Base-by-base conservation (phyloP, 2,329 filamentous ascomycete species). In the Cytospora piceae region DNA sequence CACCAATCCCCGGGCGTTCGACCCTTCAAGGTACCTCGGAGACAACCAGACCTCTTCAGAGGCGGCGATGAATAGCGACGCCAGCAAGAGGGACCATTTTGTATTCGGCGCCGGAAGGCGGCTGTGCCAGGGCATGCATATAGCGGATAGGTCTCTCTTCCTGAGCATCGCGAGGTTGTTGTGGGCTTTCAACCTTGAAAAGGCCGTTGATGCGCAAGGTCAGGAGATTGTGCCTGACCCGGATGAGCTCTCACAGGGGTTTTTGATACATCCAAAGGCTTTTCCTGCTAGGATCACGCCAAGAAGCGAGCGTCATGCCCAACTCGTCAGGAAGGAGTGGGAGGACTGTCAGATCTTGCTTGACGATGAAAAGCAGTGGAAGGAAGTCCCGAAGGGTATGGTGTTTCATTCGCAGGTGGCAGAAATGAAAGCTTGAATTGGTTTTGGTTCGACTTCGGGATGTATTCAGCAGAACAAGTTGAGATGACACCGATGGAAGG, bases 51-150 rank as follows among this genome's bases (percentile, higher is more conserved):
- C 71, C 20, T 69, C 67, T 15, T 65, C 71, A 1, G 67, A 69
- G 37, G 70, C 74, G 58, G 72, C 76, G 0, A 72, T 73, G 60
- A 74, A 73, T 66, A 67, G 69, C 17, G 73, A 75, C 32, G 56
- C 65, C 6, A 62, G 70, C 17, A 77, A 83, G 70, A 77, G 83
- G 17, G 84, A 86, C 57, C 79, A 82, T 11, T 86, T 84, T 72
- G 79, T 78, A 0, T 88, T 85, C 63, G 85, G 85, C 24, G 82
- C 81, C 11, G 85, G 85, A 1, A 77, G 85, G 7, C 78, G 86
- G 29, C 79, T 87, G 53, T 89, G 86, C 72, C 85, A 82, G 3
- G 86, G 86, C 0, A 83, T 85, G 34, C 82, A 86, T 61, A 76
- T 88, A 2, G 83, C 83, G 0, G 80, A 83, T 63, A 78, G 79